Conservation (phyloP, 1,139 yeast species). For the Meyerozyma elateridarum region DNA sequence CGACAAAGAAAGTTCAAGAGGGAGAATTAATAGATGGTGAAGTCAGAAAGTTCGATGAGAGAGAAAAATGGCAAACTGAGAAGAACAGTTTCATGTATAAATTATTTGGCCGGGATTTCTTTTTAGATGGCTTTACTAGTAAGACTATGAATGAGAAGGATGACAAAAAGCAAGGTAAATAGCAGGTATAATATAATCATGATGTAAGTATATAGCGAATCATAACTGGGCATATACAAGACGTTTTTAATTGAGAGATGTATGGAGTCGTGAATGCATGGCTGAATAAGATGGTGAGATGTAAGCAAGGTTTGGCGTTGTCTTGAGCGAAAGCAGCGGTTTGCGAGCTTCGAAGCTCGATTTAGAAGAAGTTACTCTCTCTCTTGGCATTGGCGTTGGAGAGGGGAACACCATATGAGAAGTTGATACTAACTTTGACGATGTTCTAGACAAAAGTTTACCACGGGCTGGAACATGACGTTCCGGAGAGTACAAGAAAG, state of each 20-base stretch:
- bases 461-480: constrained; percentile 1
- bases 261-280: too few relatives aligned
- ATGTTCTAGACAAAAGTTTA: constrained; percentile 4
- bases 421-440: constrained; percentile 4
- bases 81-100: constrained; percentile 34
- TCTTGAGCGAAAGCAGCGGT: constrained; percentile 7
- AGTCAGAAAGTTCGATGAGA: constrained; percentile 34
- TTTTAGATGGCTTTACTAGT: constrained; percentile 44
- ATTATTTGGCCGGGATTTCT: constrained; percentile 41
- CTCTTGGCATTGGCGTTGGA: constrained; percentile 4
- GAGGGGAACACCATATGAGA: constrained; percentile 2
- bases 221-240: too few relatives aligned
- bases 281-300: constrained; percentile 5
- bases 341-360: constrained; percentile 6
- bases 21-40: constrained; percentile 38
- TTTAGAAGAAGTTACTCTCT: too few relatives aligned
- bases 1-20: constrained; percentile 38
- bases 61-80: constrained; percentile 40
- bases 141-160: constrained; percentile 34
- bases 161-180: constrained; percentile 5
- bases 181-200: constrained; percentile 1
- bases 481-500: constrained; percentile 23
- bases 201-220: too few relatives aligned
- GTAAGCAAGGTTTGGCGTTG: constrained; percentile 8
- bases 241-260: too few relatives aligned